A percentile compares a stretch with the other conserved stretches of the same genome.
phyloP scores from a whole-genome alignment of 345 rosid genomes.

The Eucalyptus victrix region DNA sequence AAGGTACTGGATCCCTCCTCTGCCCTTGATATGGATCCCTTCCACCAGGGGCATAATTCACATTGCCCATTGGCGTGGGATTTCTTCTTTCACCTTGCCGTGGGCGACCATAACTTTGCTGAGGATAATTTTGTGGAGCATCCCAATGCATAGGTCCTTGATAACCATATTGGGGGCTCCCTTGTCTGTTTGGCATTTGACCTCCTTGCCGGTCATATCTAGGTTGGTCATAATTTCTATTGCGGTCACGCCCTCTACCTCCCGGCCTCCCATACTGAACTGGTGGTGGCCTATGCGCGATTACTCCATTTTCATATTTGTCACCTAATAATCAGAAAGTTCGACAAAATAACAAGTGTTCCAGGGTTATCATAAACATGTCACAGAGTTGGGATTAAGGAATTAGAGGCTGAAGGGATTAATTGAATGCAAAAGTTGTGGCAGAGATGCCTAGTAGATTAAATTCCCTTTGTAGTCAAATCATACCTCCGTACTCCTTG shows the following conservation, averaged over 20 bases:
- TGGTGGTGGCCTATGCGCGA: constrained; percentile 77
- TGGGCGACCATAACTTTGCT: constrained; percentile 17
- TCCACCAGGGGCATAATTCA: constrained; percentile 22
- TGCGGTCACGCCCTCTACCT: constrained; percentile 18
- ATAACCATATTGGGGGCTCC: constrained; percentile 18
- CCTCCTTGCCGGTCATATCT: constrained; percentile 29
- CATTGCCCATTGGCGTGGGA: constrained; percentile 21
- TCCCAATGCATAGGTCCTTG: constrained; percentile 8
- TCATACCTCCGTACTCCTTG: constrained; percentile 84
- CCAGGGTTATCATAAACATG: background rate
- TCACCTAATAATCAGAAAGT: constrained; percentile 37
- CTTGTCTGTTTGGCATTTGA: constrained; percentile 24
- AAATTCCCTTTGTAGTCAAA: background rate
- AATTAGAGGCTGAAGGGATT: background rate
- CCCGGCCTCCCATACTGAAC: constrained; percentile 22
- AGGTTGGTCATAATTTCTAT: constrained; percentile 12
- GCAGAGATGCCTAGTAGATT: background rate
- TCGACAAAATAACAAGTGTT: background rate
- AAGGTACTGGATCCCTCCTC: constrained; percentile 12
- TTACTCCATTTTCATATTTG: constrained; percentile 76
- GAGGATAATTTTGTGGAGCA: constrained; percentile 33
- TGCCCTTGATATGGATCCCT: background rate
- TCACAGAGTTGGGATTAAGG: background rate
- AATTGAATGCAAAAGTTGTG: background rate
- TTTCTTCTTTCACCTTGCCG: constrained; percentile 21